A percentile compares a stretch with the other conserved stretches of the same genome.
Evolutionary conservation across 768 basidiomycete species (phyloP).

Genomic region (Chalciporus pseudorubinellus): DNA sequence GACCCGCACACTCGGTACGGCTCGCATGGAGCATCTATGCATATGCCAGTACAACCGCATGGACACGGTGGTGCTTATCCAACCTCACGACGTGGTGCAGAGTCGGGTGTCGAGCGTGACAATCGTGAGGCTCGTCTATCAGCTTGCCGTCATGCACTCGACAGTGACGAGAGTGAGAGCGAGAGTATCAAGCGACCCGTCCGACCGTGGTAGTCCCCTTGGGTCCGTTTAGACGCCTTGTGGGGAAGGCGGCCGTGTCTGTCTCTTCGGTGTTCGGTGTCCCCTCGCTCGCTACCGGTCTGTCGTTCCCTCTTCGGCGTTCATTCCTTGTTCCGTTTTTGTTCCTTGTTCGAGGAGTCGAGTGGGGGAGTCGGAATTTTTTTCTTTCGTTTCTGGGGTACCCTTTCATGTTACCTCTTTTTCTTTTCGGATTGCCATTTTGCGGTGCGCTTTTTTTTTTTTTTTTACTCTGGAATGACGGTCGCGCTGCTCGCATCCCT

Average conservation of each 20-base stretch:
- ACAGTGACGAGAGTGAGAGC: slow-evolving; percentile 39
- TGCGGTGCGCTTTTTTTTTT: too few species aligned
- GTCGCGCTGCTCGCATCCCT: neutral
- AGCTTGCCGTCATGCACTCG: slow-evolving; percentile 24
- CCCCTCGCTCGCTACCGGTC: neutral
- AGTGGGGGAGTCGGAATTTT: too few species aligned
- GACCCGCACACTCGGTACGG: neutral
- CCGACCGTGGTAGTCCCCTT: slow-evolving; percentile 43
- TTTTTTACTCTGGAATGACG: too few species aligned
- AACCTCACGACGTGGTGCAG: neutral
- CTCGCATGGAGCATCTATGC: neutral
- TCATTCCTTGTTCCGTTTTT: neutral
- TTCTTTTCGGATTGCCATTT: too few species aligned
- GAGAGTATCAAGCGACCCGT: slow-evolving; percentile 38
- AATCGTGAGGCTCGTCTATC: slow-evolving; percentile 25
- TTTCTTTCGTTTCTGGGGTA: too few species aligned
- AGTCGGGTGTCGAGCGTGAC: neutral
- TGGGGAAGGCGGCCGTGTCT: neutral
- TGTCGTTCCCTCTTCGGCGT: neutral
- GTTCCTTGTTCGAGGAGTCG: neutral
- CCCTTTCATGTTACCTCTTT: too few species aligned
- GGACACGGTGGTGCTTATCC: neutral
- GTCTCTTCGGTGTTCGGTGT: neutral
- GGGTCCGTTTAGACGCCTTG: neutral
- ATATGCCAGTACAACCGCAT: neutral